Evolutionary conservation across 805 yeast species (phyloP), one percentile per base, ranked within the genome.

Genomic region (Metschnikowia borealis): DNA sequence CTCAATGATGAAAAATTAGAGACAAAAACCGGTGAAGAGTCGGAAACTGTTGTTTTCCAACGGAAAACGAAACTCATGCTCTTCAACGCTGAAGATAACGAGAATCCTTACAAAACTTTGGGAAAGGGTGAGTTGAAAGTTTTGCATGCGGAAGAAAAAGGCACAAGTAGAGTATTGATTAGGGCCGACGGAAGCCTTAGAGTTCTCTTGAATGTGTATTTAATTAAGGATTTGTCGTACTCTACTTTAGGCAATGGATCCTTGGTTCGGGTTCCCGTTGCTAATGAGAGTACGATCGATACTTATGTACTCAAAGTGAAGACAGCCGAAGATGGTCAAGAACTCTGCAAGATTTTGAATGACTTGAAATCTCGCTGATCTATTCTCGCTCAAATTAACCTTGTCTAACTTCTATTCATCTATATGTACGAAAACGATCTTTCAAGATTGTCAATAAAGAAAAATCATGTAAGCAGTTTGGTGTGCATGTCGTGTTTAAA

Each of bases 161-260:
- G 73, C 20, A 88, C 88, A 62, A 64, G 83, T 2, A 81, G 98
- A 64, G 69, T 88, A 13, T 70, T 92, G 35, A 78, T 92, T 18
- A 82, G 98, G 61, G 88, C 97, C 0, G 98, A 91, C 50, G 97
- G 96, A 29, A 83, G 89, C 37, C 85, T 86, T 37, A 80, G 96
- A 58, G 83, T 90, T 14, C 66, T 92, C 42, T 68, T 92, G 52
- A 92, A 92, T 64, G 73, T 83, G 13, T 68, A 74, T n/a, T 66
- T 90, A 10, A 71, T 79, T 8, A 77, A 77, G 47, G 80, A 79
- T 46, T 70, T 89, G 51, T 72, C 71, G 1, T 91, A 89, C 64
- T 72, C 78, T 10, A 73, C 79, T 3, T 71, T 82, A 50, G 83
- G 92, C 44, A 78, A 84, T 64, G 85, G 88, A 31, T 80, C 83